Evolutionary conservation across 192 early-diverging fungal genomes (phyloP).

Genomic region (Backusella parvicylindrica): DNA sequence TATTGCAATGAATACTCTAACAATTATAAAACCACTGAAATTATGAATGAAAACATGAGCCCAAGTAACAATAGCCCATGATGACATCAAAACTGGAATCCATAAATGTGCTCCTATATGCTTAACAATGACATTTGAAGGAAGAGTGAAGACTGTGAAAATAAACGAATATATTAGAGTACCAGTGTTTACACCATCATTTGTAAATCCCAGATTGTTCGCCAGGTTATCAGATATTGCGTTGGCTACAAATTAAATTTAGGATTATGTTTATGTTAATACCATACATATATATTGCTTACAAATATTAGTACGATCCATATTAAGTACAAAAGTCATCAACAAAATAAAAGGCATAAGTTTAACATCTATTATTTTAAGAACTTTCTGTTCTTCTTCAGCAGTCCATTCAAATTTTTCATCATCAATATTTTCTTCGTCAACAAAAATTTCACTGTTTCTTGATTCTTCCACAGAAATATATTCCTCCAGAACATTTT

Average conservation of each 20-base stretch:
- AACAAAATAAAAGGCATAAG: constrained; percentile 10
- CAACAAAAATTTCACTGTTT: too few species aligned
- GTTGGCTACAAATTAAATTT: constrained; percentile 19
- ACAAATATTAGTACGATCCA: constrained; percentile 20
- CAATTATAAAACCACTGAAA: constrained; percentile 33
- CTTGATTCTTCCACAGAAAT: too few species aligned
- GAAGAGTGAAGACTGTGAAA: constrained; percentile 39
- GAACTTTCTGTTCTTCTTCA: constrained; percentile 4
- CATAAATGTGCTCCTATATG: constrained; percentile 45
- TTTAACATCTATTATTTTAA: background rate
- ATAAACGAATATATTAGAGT: constrained; percentile 40
- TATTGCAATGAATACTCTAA: constrained; percentile 44
- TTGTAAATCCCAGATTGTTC: constrained; percentile 37
- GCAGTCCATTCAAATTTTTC: constrained; percentile 12
- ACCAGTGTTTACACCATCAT: constrained; percentile 38
- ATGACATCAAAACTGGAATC: constrained; percentile 44
- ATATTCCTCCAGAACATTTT: too few species aligned
- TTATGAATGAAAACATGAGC: constrained; percentile 19
- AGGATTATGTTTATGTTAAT: background rate
- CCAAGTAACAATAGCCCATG: constrained; percentile 24
- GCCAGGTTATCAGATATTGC: constrained; percentile 46
- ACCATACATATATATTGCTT: background rate
- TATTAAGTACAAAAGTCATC: constrained; percentile 19
- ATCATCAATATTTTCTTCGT: background rate
- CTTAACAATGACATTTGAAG: constrained; percentile 45